A percentile compares a stretch with the other conserved stretches of the same genome.
phyloP scores from a whole-genome alignment of 2,329 filamentous ascomycete species.

The Microcyclospora tardicrescens region DNA sequence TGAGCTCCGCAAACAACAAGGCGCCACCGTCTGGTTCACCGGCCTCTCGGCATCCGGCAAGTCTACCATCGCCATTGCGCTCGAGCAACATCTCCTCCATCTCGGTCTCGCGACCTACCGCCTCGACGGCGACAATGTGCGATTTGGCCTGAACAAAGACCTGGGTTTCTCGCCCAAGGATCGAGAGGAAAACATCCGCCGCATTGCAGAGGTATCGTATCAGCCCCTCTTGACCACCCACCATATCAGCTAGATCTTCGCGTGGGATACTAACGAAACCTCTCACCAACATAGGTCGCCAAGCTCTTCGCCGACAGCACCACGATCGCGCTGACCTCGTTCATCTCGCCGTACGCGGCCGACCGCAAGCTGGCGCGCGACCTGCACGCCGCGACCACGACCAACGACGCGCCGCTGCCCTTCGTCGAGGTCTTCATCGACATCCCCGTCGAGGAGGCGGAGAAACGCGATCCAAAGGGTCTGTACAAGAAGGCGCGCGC shows the following conservation, averaged over 20 bases:
- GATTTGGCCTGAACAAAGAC: slow-evolving; percentile 96
- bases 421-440: slow-evolving; percentile 95
- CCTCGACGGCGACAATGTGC: slow-evolving; percentile 95
- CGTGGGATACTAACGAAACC: not conserved
- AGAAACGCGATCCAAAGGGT: slow-evolving; percentile 93
- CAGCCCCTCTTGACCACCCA: not conserved
- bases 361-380: slow-evolving; percentile 73
- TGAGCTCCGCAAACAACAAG: slow-evolving; percentile 63
- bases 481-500: slow-evolving; percentile 93
- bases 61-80: slow-evolving; percentile 88
- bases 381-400: slow-evolving; percentile 53
- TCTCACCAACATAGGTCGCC: slow-evolving; percentile 50
- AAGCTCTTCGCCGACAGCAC: slow-evolving; percentile 91
- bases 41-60: slow-evolving; percentile 94
- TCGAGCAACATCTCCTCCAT: slow-evolving; percentile 93
- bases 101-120: slow-evolving; percentile 74
- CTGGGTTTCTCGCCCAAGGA: slow-evolving; percentile 87
- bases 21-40: slow-evolving; percentile 95
- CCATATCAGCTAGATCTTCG: not conserved
- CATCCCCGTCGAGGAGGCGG: slow-evolving; percentile 78
- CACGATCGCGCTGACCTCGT: slow-evolving; percentile 81
- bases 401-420: slow-evolving; percentile 52
- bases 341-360: slow-evolving; percentile 88
- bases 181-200: slow-evolving; percentile 93
- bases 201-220: slow-evolving; percentile 61